Evolutionary conservation across 2,329 filamentous ascomycete species (phyloP).

Genomic region (Aphanocladium album): DNA sequence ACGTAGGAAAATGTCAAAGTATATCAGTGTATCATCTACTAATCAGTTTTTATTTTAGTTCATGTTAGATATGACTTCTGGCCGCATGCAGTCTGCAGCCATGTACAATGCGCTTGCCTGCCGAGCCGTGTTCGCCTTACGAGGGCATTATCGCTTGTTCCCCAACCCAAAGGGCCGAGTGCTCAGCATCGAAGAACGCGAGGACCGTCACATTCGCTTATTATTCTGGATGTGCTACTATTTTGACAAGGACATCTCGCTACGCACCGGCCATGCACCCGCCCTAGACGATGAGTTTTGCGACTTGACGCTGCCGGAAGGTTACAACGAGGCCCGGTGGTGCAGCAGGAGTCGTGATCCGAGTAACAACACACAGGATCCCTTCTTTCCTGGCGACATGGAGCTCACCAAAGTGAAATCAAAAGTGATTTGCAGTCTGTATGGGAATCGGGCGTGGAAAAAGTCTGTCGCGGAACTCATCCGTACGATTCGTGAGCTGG

Average conservation of each 20-base stretch:
- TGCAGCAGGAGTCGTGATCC: conserved; percentile 5
- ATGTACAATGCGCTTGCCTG: conserved; percentile 41
- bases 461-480: conserved; percentile 52
- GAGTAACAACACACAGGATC: conserved; percentile 16
- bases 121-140: conserved; percentile 44
- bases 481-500: conserved; percentile 49
- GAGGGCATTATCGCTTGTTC: conserved; percentile 34
- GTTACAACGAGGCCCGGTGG: conserved; percentile 23
- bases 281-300: conserved; percentile 46
- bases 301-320: conserved; percentile 43
- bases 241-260: conserved; percentile 51
- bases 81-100: conserved; percentile 40
- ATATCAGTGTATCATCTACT: background rate
- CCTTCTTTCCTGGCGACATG: conserved; percentile 42
- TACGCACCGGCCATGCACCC: conserved; percentile 49
- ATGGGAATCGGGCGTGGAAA: conserved; percentile 41
- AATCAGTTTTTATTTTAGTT: conserved; percentile 23
- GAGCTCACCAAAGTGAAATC: conserved; percentile 48
- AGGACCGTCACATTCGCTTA: conserved; percentile 30
- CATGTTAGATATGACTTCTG: conserved; percentile 39
- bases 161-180: conserved; percentile 11
- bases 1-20: conserved; percentile 34
- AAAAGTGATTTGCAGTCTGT: conserved; percentile 42
- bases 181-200: conserved; percentile 21
- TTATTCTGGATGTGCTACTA: conserved; percentile 53